Evolutionary conservation across 768 basidiomycete species (phyloP), one percentile per base, ranked within the genome.

Genomic region (Mrakia hoshinonis): DNA sequence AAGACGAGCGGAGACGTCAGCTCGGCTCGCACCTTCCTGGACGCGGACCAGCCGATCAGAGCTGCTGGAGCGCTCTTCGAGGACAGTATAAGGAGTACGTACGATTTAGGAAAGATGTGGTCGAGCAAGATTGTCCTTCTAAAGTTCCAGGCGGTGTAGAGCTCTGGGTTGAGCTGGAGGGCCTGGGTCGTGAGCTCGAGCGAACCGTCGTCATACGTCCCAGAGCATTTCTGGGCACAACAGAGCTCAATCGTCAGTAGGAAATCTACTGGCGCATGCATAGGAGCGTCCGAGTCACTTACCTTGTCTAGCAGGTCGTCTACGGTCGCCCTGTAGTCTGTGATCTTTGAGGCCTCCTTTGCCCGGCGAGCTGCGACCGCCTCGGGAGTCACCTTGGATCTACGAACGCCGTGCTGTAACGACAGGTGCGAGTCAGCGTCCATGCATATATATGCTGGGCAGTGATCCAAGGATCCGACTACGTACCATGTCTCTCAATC

Each of bases 81-180:
- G 52, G 43, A 31, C 12, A 36, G 12, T 4, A 15, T 39, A 49
- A 10, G 46, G n/a, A 46, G 20, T 9, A 68, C 83, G 62, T 70
- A 91, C 92, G 85, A 85, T 15, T 79, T 77, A 12, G 84, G 84
- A 74, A 95, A 92, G 55, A 90, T 78, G 2, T 89, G 89, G 29
- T 85, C 81, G 49, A 87, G 77, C 24, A 95, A 80, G 73, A 96
- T 92, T 67, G 85, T 83, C 39, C 95, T 83, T 58, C 96, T 84
- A 80, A 92, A 94, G 80, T 96, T 95, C 96, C 96, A 98, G 47
- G 90, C 82, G 1, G 95, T 94, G 79, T 96, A 96, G 77, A 92
- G 92, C 80, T 99, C 96, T 2, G 95, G 93, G 77, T 97, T 98
- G 51, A 89, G 75, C 65, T 87, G 86, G 11, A 99, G 85, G 29